Evolutionary conservation across 2,329 filamentous ascomycete genomes (phyloP), one percentile per base, ranked within the genome.

Genomic region (Colletotrichum nymphaeae): DNA sequence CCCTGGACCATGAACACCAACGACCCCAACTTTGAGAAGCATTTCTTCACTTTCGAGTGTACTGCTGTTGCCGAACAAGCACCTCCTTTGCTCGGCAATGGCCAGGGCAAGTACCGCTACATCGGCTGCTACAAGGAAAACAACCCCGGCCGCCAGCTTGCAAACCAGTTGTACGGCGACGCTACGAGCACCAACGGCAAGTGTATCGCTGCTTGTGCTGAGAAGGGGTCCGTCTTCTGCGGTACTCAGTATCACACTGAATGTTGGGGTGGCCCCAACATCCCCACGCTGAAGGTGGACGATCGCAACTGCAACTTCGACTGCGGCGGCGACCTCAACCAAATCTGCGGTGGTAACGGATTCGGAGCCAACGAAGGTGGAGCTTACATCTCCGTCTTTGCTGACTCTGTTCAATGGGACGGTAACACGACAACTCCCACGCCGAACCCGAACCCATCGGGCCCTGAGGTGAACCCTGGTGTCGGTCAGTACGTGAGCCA

Each of bases 1-100:
- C 77, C 81, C 2, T 91, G 89, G 89, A 89, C 86, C 0, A 84
- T 91, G 77, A 91, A 91, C 78, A 87, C 87, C 58, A 88, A 89
- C 64, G 89, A 90, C 69, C 85, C 86, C 0, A 78, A 77, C 1
- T 84, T 87, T 63, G 86, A 85, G 32, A 91, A 90, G 80, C 86
- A 88, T 63, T 80, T 81, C 8, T 84, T 91, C 5, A 80, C 86
- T 12, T 91, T 91, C 73, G 78, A 78, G 59, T 91, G 89, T 72
- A 84, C 80, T 6, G 88, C 87, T 1, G 84, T 89, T 0, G 76
- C 88, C 0, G 86, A 89, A 67, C 89, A 91, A 77, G 85, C 87
- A 0, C 83, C 88, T 0, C 88, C 88, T 3, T 77, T 88, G 63
- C 70, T 84, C 6, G 58, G 75, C 1, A 82, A 84, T 26, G 87